Evolutionary conservation across 192 early-diverging fungal genomes (phyloP).

Genomic region (Lobosporangium transversale): DNA sequence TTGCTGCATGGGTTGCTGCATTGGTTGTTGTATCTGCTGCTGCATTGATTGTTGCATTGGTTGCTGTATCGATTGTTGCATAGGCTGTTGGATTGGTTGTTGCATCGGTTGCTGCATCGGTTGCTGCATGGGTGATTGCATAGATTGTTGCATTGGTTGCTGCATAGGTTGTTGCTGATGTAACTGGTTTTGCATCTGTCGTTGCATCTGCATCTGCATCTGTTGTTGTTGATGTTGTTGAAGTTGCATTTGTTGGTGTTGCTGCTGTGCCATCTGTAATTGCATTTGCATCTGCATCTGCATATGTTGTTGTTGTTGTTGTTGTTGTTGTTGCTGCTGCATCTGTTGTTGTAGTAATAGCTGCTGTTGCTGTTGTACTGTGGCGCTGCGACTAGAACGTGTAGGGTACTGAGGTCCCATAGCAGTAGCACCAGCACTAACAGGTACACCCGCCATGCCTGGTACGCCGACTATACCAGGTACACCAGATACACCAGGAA

Average conservation of each 20-base stretch:
- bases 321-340: no score
- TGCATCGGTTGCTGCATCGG: constrained; percentile 13
- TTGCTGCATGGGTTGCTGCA: constrained; percentile 1
- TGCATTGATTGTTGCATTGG: not conserved
- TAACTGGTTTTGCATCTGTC: constrained; percentile 2
- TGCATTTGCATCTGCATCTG: constrained; percentile 16
- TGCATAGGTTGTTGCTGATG: constrained; percentile 7
- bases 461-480: not conserved
- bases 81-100: constrained; percentile 1
- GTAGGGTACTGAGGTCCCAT: constrained; percentile 23
- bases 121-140: constrained; percentile 9
- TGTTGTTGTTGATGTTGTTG: constrained; percentile 9
- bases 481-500: no score
- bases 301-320: constrained; percentile 5
- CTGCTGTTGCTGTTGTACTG: constrained; percentile 2
- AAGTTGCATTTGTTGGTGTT: constrained; percentile 13
- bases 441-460: not conserved
- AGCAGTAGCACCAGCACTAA: constrained; percentile 12
- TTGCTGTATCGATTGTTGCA: constrained; percentile 16
- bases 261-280: constrained; percentile 16
- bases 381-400: constrained; percentile 18
- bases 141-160: constrained; percentile 15
- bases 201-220: constrained; percentile 6
- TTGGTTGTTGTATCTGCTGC: constrained; percentile 7
- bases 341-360: constrained; percentile 4